These are phyloP conservation scores for Orbilia blumenaviensis DNA, from an alignment of 2,329 filamentous ascomycete species.

Conservation along the genomic window DNA sequence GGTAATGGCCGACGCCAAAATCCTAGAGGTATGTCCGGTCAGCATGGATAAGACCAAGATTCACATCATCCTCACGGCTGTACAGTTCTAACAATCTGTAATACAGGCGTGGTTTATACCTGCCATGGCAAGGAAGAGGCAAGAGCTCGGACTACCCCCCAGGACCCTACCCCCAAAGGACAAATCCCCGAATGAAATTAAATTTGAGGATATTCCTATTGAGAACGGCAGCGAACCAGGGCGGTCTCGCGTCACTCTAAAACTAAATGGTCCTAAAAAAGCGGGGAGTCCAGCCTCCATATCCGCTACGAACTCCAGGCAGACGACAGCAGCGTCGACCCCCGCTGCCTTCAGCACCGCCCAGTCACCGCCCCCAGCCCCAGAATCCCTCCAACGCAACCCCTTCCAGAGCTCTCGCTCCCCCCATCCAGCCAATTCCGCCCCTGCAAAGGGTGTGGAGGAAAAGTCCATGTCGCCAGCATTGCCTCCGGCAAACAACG, in stretches of 20 bases:
- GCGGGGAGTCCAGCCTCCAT: slow-evolving; percentile 32
- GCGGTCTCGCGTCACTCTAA: slow-evolving; percentile 29
- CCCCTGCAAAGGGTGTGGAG: neutral
- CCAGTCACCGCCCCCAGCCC: slow-evolving; percentile 12
- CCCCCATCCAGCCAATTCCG: slow-evolving; percentile 10
- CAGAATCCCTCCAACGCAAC: slow-evolving; percentile 9
- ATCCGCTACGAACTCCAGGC: slow-evolving; percentile 12
- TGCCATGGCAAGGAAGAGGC: slow-evolving; percentile 16
- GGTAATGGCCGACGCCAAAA: slow-evolving; percentile 36
- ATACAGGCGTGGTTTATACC: slow-evolving; percentile 14
- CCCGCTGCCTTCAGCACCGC: slow-evolving; percentile 25
- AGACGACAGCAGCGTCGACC: slow-evolving; percentile 29
- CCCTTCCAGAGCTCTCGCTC: slow-evolving; percentile 18
- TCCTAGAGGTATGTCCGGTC: slow-evolving; percentile 22
- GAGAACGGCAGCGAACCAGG: slow-evolving; percentile 24
- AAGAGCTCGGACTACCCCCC: slow-evolving; percentile 7
- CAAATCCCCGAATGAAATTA: neutral
- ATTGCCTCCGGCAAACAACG: slow-evolving; percentile 10
- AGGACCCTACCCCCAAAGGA: slow-evolving; percentile 25
- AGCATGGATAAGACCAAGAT: neutral
- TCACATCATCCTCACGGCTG: neutral
- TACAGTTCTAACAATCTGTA: neutral
- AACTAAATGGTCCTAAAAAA: slow-evolving; percentile 34
- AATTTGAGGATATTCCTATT: slow-evolving; percentile 29
- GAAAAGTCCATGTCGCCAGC: slow-evolving; percentile 28